Base-by-base conservation (phyloP, 495 filamentous ascomycete genomes). In the Cenococcum geophilum region DNA sequence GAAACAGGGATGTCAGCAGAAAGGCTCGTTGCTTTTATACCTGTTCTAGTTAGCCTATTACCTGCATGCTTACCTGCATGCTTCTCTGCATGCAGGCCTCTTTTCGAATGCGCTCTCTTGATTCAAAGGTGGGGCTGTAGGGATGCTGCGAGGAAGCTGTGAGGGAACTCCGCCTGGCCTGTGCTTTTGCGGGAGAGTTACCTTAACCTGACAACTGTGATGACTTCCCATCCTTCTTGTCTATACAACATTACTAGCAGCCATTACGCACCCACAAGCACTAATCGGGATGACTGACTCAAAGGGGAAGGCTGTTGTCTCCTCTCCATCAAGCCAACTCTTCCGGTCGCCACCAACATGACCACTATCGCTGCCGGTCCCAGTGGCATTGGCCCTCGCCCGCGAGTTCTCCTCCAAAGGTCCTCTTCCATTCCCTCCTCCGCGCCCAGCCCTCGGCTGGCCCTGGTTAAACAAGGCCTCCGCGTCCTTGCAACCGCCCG, bases 401-500 rank as follows among this genome's bases (percentile, higher is more conserved):
- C 77, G 76, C 16, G 80, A 83, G 60, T 84, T 84, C 64, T 73
- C 81, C 57, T 68, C 71, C 1, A 58, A 76, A 68, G 79, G 79
- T 58, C 49, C 25, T 32, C 27, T 32, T 32, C 27, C n/a, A 35
- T 53, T 34, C 21, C 6, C 23, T 9, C 12, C 22, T 47, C 58
- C 25, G 20, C 5, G 5, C 20, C 23, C 1, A 25, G 32, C 22
- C 16, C 8, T 21, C 21, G 22, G 25, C 25, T 54, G 5, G 2
- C 14, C 18, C 53, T 35, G 8, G 52, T 11, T 1, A 2, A 12
- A n/a, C 36, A 56, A 73, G 71, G 70, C 51, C 62, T 80, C 60
- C 78, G 76, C 21, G 81, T 84, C 57, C 76, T 86, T 54, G 81
- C 82, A 25, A 84, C 83, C 8, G 83, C 81, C 20, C 76, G 83